Conservation (phyloP, 805 yeast genomes). For the Saturnispora besseyi region DNA sequence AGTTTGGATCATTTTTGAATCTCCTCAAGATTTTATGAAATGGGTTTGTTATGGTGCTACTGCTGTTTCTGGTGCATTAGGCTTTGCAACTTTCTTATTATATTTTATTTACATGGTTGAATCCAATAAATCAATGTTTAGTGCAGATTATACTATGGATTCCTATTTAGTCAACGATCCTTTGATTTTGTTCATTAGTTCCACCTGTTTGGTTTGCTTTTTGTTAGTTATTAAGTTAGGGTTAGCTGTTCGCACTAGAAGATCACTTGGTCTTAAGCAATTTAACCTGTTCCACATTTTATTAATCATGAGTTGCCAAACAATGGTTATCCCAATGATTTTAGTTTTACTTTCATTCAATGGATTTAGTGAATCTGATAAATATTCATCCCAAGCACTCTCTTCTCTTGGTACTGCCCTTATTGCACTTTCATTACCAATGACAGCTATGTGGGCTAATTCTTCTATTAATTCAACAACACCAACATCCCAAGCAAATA, state of each 20-base stretch:
- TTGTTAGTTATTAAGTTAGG: conserved; percentile 57
- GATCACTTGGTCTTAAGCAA: conserved; percentile 69
- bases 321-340: conserved; percentile 70
- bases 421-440: conserved; percentile 65
- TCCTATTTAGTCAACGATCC: conserved; percentile 43
- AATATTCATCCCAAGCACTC: conserved; percentile 30
- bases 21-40: conserved; percentile 36
- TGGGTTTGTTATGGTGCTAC: conserved; percentile 34
- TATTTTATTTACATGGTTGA: conserved; percentile 46
- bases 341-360: conserved; percentile 46
- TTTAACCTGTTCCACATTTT: conserved; percentile 77
- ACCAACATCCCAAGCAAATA: conserved; percentile 32
- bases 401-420: conserved; percentile 49
- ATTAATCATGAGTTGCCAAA: conserved; percentile 72
- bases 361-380: conserved; percentile 10
- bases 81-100: conserved; percentile 46
- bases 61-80: conserved; percentile 33
- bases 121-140: conserved; percentile 30
- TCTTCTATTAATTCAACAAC: conserved; percentile 43
- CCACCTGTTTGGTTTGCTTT: conserved; percentile 54
- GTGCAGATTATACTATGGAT: conserved; percentile 16
- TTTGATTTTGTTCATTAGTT: conserved; percentile 55
- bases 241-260: conserved; percentile 62
- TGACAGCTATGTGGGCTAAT: conserved; percentile 85
- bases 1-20: conserved; percentile 57